phyloP scores from a whole-genome alignment of 352 stramenopile species.

The Phytophthora europaea region DNA sequence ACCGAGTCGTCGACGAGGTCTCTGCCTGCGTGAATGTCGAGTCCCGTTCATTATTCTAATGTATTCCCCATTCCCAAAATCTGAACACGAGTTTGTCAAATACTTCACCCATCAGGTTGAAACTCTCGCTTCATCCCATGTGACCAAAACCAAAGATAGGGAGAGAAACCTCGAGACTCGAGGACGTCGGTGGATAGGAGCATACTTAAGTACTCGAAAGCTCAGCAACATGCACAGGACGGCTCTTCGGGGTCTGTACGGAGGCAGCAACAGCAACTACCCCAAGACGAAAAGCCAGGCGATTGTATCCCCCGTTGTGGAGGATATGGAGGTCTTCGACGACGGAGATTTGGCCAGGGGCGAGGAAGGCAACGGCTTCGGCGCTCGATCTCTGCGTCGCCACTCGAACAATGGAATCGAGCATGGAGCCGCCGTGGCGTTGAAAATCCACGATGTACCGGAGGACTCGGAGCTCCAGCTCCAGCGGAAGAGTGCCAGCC shows the following conservation, averaged over 20 bases:
- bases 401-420: constrained; percentile 28
- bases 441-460: constrained; percentile 40
- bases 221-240: constrained; percentile 48
- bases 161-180: constrained; percentile 19
- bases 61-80: constrained; percentile 11
- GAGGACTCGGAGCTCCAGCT: constrained; percentile 37
- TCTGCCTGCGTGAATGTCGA: constrained; percentile 13
- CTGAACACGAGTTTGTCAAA: constrained; percentile 6
- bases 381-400: neutral
- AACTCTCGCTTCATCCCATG: constrained; percentile 13
- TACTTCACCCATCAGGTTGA: constrained; percentile 9
- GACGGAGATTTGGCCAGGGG: constrained; percentile 30
- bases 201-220: neutral
- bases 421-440: constrained; percentile 26
- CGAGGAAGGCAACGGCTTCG: constrained; percentile 41
- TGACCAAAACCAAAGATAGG: constrained; percentile 29
- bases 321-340: constrained; percentile 40
- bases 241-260: constrained; percentile 55
- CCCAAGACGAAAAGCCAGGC: constrained; percentile 60
- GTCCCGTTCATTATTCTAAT: constrained; percentile 29
- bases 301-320: constrained; percentile 61
- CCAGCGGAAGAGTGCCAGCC: constrained; percentile 38
- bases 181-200: neutral
- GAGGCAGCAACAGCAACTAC: constrained; percentile 38
- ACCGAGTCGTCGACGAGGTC: constrained; percentile 33